Percentiles rank a stretch among this genome's conserved stretches.
Conservation (phyloP, 2,329 filamentous ascomycete species). For the Lasiodiplodia sp. region DNA sequence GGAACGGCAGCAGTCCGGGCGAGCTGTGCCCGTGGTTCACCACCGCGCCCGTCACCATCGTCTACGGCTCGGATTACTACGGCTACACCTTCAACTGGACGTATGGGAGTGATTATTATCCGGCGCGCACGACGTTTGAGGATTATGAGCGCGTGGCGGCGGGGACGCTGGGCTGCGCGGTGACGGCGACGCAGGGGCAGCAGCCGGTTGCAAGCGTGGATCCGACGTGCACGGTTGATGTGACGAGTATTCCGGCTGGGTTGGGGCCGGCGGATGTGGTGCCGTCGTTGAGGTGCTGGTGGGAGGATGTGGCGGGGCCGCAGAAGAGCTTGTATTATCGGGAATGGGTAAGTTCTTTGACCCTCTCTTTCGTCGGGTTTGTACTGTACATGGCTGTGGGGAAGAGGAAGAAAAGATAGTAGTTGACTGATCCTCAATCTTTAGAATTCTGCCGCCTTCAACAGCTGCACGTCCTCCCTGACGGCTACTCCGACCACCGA, state of each 20-base stretch:
- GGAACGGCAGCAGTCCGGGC: background rate
- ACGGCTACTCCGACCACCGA: slow-evolving; percentile 1
- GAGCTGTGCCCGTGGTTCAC: background rate
- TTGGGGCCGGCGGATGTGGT: background rate
- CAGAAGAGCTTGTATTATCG: background rate
- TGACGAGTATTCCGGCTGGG: background rate
- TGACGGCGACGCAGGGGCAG: background rate
- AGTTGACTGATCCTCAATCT: too few species aligned
- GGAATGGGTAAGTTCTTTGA: background rate
- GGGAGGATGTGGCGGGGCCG: background rate
- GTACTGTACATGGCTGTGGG: background rate
- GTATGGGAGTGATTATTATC: background rate
- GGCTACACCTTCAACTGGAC: background rate
- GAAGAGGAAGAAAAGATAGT: background rate
- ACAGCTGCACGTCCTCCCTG: background rate
- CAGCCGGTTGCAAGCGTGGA: background rate
- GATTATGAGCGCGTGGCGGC: background rate
- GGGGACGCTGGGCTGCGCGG: background rate
- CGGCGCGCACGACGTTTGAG: background rate
- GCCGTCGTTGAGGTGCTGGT: background rate
- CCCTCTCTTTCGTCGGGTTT: background rate
- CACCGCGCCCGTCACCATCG: background rate
- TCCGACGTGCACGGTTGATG: background rate
- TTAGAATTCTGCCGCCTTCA: background rate
- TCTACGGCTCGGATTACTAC: background rate